Conservation (phyloP, 345 rosid species). For the Ricinus communis region DNA sequence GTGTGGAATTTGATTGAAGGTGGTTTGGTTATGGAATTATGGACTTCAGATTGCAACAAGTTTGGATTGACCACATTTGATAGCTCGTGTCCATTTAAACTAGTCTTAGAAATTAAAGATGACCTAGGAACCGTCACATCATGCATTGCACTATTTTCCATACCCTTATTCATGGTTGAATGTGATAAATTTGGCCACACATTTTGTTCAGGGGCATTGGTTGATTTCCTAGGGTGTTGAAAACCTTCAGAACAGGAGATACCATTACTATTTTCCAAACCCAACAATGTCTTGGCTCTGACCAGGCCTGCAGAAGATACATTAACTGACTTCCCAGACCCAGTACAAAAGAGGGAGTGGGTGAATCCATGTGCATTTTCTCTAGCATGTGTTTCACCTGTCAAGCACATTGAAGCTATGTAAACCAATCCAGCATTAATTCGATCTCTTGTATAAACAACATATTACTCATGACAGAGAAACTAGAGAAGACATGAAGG, state of each 20-base stretch:
- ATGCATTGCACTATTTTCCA: conserved; percentile 18
- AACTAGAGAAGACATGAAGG: neutral
- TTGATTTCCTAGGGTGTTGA: conserved; percentile 28
- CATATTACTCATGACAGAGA: neutral
- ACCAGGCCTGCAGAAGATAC: conserved; percentile 64
- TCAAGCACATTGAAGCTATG: conserved; percentile 1
- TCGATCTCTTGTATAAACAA: neutral
- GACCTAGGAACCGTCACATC: conserved; percentile 34
- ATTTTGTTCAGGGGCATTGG: conserved; percentile 23
- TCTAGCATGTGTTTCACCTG: conserved; percentile 36
- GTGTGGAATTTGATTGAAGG: conserved; percentile 78
- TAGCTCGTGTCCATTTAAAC: conserved; percentile 30
- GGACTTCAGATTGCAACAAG: conserved; percentile 27
- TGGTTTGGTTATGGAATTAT: conserved; percentile 37
- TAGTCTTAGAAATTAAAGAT: conserved; percentile 30
- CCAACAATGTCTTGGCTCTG: conserved; percentile 72
- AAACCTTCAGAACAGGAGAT: conserved; percentile 31
- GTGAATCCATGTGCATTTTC: conserved; percentile 31
- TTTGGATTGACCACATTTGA: conserved; percentile 27
- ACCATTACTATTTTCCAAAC: conserved; percentile 48
- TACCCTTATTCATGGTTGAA: conserved; percentile 23
- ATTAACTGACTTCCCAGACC: conserved; percentile 65
- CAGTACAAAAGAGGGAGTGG: conserved; percentile 67
- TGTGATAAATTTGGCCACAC: conserved; percentile 22
- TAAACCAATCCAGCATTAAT: neutral